Evolutionary conservation across 177 flowering plant species (phyloP), one percentile per base, ranked within the genome.

Genomic region (Vitis hybrid): DNA sequence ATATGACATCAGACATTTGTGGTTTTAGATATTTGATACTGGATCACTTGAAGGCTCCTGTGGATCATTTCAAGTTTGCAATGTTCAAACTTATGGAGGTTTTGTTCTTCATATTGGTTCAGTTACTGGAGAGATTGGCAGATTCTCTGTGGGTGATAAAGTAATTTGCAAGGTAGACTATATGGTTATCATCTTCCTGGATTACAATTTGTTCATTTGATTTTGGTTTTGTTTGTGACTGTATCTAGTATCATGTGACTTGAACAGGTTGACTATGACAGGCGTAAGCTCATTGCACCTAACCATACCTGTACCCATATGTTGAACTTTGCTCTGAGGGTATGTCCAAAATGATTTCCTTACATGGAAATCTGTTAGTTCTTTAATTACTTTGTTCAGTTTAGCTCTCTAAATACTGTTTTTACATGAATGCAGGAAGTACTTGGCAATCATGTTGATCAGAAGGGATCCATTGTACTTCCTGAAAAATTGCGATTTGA

Each of bases 261-360:
- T 73, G 68, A 62, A 51, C 83, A 95, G 99, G 99, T 95, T 77
- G 92, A 96, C 85, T 93, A 91, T 73, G 87, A 83, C 8, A 83
- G 99, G 70, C 92, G 99, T 65, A 81, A 79, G 60, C 88, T 83
- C 63, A 89, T 93, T 82, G 99, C 98, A 60, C 99, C 99, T 13
- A 96, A 96, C 76, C 99, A 96, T 81, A 96, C 99, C 6, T 96
- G 99, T 71, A 96, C 99, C 33, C 99, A 96, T 82, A 90, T 96
- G 94, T 77, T 96, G 77, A 96, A 96, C 73, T 96, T 84, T 84
- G 99, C 99, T 60, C 90, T 96, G 15, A 82, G 88, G 97, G 99
- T 95, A 82, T 67, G 75, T 10, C 15, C 3, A 15, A 39, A 11
- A 52, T 57, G 49, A 6, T 33, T 33, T 33, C 7, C 7, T 33